Percentiles rank a stretch among this genome's conserved stretches.
phyloP scores from a whole-genome alignment of 257 asterid species.

The Penstemon davidsonii region DNA sequence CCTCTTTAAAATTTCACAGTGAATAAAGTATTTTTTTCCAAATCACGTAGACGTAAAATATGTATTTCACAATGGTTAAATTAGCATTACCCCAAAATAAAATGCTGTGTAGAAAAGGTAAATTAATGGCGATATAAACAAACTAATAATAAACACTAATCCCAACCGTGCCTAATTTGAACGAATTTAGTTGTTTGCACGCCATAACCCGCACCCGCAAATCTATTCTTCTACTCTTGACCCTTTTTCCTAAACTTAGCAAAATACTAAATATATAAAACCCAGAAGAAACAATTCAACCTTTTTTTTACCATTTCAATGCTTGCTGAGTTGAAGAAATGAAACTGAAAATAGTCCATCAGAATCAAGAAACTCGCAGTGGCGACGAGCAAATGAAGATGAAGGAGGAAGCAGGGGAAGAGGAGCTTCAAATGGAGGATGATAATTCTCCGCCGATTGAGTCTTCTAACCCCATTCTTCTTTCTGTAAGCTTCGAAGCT shows the following conservation, averaged over 20 bases:
- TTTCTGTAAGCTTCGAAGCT: slow-evolving; percentile 34
- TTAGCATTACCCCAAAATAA: no score
- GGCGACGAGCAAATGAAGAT: slow-evolving; percentile 32
- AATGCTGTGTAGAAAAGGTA: no score
- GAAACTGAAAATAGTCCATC: slow-evolving; percentile 77
- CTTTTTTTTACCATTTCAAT: neutral
- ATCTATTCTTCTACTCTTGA: neutral
- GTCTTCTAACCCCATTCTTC: slow-evolving; percentile 35
- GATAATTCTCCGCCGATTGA: slow-evolving; percentile 32
- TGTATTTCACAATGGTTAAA: no score
- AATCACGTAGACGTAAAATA: no score
- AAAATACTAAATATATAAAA: neutral
- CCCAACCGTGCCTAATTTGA: no score
- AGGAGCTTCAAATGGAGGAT: slow-evolving; percentile 26
- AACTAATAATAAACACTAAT: no score
- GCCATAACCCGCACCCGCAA: slow-evolving; percentile 13
- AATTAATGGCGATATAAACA: no score
- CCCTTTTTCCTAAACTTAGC: neutral
- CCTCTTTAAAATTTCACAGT: no score
- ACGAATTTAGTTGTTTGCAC: neutral
- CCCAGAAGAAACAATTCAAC: slow-evolving; percentile 5
- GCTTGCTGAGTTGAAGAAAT: slow-evolving; percentile 35
- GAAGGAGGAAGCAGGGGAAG: slow-evolving; percentile 36
- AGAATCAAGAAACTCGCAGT: slow-evolving; percentile 46
- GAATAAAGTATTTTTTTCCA: no score